Evolutionary conservation across 1,139 yeast genomes (phyloP).

Genomic region (Blastobotrys apis): DNA sequence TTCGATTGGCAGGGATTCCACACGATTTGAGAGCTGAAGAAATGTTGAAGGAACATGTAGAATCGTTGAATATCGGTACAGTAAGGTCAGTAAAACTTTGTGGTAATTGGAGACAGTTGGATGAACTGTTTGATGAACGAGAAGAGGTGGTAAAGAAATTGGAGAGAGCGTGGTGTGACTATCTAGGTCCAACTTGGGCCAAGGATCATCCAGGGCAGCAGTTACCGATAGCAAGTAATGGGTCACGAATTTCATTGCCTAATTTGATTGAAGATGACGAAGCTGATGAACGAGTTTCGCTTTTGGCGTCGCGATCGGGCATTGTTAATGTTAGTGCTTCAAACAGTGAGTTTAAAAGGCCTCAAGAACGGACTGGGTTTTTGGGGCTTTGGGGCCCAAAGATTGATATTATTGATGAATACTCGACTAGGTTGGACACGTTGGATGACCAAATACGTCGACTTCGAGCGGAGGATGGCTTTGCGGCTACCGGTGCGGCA

Average conservation of each 20-base stretch:
- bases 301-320: not conserved
- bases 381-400: slow-evolving; percentile 50
- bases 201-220: slow-evolving; percentile 9
- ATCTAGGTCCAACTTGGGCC: slow-evolving; percentile 44
- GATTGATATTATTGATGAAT: slow-evolving; percentile 63
- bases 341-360: slow-evolving; percentile 32
- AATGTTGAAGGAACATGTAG: slow-evolving; percentile 67
- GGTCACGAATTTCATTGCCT: slow-evolving; percentile 1
- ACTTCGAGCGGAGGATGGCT: slow-evolving; percentile 44
- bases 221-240: slow-evolving; percentile 2
- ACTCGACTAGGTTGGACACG: slow-evolving; percentile 50
- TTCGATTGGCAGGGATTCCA: slow-evolving; percentile 88
- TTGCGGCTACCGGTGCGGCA: slow-evolving; percentile 49
- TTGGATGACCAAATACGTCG: slow-evolving; percentile 54
- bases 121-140: slow-evolving; percentile 59
- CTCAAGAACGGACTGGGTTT: slow-evolving; percentile 42
- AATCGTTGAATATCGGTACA: slow-evolving; percentile 70
- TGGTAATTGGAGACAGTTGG: slow-evolving; percentile 76
- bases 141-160: slow-evolving; percentile 49
- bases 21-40: slow-evolving; percentile 67
- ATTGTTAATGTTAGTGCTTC: not conserved
- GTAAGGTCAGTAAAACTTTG: slow-evolving; percentile 76
- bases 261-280: slow-evolving; percentile 14
- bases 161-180: slow-evolving; percentile 76
- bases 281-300: slow-evolving; percentile 8